Percentiles rank a stretch among this genome's conserved stretches.
These are phyloP conservation scores for Fusarium mangiferae DNA, from an alignment of 2,329 filamentous ascomycete genomes.

Conservation along the genomic window DNA sequence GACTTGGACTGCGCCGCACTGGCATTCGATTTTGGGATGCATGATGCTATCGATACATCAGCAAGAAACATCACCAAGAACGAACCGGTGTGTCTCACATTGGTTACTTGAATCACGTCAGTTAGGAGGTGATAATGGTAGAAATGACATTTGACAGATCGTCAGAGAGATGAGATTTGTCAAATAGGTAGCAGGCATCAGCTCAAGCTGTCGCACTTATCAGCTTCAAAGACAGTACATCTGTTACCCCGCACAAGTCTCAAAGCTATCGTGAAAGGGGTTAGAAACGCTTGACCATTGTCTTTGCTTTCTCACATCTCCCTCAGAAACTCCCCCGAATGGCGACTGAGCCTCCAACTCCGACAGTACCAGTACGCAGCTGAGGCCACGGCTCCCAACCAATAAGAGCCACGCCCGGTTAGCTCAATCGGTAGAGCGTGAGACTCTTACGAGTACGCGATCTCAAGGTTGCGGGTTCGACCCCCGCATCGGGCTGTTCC, in stretches of 20 bases:
- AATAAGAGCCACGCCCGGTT: conserved; percentile 48
- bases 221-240: conserved; percentile 8
- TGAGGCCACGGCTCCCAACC: not conserved
- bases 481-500: conserved; percentile 53
- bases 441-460: conserved; percentile 66
- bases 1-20: conserved; percentile 54
- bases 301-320: not conserved
- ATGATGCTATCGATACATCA: conserved; percentile 8
- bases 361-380: not conserved
- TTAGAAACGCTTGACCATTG: not conserved
- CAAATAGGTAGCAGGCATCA: not conserved
- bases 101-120: not conserved
- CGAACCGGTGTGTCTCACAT: not conserved
- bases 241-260: not conserved
- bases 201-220: conserved; percentile 2
- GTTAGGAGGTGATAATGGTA: not conserved
- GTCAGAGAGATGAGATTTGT: not conserved
- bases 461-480: conserved; percentile 68
- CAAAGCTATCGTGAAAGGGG: not conserved
- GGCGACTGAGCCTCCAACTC: not conserved
- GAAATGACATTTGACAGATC: not conserved
- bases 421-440: conserved; percentile 67
- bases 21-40: conserved; percentile 48
- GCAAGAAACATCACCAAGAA: not conserved
- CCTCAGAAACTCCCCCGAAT: not conserved